Base-by-base conservation (phyloP, 352 stramenopile species). In the Globisporangium splendens region DNA sequence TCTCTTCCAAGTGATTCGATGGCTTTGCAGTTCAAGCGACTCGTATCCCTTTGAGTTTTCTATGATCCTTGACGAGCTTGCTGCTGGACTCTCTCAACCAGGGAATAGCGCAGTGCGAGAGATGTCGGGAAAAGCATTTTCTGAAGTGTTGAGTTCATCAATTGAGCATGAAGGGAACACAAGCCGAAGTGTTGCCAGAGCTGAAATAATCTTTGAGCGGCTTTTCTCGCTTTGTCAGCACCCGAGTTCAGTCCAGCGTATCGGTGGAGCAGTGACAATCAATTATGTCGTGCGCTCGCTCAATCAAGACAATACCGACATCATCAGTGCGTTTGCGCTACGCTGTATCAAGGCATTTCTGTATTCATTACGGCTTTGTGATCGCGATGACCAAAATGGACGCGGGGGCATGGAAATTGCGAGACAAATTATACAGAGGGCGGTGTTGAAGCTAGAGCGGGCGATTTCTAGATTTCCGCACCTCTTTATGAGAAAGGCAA, bases 151-250 rank as follows among this genome's bases (percentile, higher is more conserved):
- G 17, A 76, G 70, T 17, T 62, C 72, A 3, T 62, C 68, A 31
- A 47, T 85, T 41, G 76, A 91, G 59, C 46, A 71, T 50, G 51
- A 63, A n/a, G 28, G 47, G 17, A 56, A 54, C 38, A n/a, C 43
- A 15, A 20, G 33, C 50, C 49, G 31, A 24, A 46, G 56, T 28
- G 31, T 70, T 2, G 41, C 52, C 14, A 77, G 80, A 15, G 66
- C 69, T 4, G 73, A 80, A 15, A 54, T 70, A 8, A 72, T 95
- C 15, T 90, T 95, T 38, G 68, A 90, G 38, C 71, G 81, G 33
- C 31, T 95, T 4, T 93, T 93, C 59, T 83, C 79, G 20, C 55
- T 95, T 8, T 91, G 79, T 48, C 73, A 69, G 0, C 85, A 95
- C 50, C 79, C 85, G 20, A 70, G 68, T 15, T 67, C 72, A 51